Base-by-base conservation (phyloP, 2,329 filamentous ascomycete species). In the Xylaria hypoxylon region DNA sequence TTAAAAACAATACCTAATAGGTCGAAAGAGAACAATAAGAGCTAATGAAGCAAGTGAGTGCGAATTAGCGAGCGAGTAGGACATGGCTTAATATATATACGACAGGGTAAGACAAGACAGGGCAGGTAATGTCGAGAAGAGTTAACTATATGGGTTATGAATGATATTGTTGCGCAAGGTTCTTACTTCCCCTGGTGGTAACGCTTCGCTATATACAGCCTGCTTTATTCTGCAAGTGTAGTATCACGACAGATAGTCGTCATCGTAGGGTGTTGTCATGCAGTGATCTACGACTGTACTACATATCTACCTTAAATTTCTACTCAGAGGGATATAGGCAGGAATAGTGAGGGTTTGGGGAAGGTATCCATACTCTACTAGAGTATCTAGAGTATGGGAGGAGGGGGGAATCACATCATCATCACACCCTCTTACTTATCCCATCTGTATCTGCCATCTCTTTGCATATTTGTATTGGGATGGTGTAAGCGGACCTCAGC, bases 311-410 rank as follows among this genome's bases (percentile, higher is more conserved):
- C 38, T 45, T 45, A 8, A 10, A 45, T 19, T 45, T 45, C 22
- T 19, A 22, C n/a, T 45, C 15, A 15, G 1, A 19, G 24, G 15
- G 13, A 31, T 26, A 50, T 28, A 2, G 11, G 8, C 48, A 28
- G 48, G 48, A 52, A 52, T 52, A 52, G n/a, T 5, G 48, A 52
- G 24, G 24, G 38, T 44, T 44, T 15, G 17, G 15, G 42, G n/a
- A 56, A 28, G n/a, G 24, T 3, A 24, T 15, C 22, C 22, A 33
- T 35, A 1, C 3, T 19, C 11, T 40, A 11, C 24, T 52, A 35
- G n/a, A 3, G 10, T 5, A 22, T 17, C n/a, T n/a, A n/a, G n/a
- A n/a, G n/a, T n/a, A n/a, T n/a, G n/a, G 35, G 10, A 38, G 35
- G 35, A 15, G 35, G 33, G 35, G 35, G 28, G 28, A 3, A 8